Evolutionary conservation across 2,329 filamentous ascomycete species (phyloP).

Genomic region (Rugonectria rugulosa): DNA sequence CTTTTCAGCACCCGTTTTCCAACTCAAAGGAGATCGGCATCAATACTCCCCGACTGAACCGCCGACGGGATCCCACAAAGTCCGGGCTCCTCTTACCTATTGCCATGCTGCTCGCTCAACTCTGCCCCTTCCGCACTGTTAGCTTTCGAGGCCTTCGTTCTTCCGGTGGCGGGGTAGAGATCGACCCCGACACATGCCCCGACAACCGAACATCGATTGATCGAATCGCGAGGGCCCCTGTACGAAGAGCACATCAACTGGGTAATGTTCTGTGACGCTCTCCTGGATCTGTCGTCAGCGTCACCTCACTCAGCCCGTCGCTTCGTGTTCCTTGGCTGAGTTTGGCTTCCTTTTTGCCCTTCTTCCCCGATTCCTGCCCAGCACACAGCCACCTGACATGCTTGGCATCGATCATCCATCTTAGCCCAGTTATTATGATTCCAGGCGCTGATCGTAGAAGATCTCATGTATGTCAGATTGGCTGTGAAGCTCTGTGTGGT

Average conservation of each 20-base stretch:
- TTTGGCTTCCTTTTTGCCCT: slow-evolving; percentile 2
- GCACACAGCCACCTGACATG: slow-evolving; percentile 11
- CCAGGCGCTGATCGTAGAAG: slow-evolving; percentile 5
- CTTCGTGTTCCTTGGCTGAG: slow-evolving; percentile 6
- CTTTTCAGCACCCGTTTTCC: not conserved
- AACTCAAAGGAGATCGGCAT: slow-evolving; percentile 7
- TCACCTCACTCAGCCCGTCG: slow-evolving; percentile 15
- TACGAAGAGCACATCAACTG: not conserved
- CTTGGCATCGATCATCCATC: slow-evolving; percentile 8
- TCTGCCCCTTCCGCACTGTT: slow-evolving; percentile 10
- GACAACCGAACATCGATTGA: not conserved
- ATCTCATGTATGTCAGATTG: not conserved
- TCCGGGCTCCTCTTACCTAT: slow-evolving; percentile 4
- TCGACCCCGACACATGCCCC: slow-evolving; percentile 14
- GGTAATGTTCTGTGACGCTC: slow-evolving; percentile 1
- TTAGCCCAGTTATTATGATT: not conserved
- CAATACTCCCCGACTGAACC: not conserved
- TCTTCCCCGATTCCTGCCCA: slow-evolving; percentile 2
- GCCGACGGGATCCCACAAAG: slow-evolving; percentile 3
- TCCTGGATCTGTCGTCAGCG: slow-evolving; percentile 20
- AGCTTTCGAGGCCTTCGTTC: not conserved
- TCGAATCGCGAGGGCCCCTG: not conserved
- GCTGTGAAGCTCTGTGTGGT: not conserved
- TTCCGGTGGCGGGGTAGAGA: slow-evolving; percentile 16
- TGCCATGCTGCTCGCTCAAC: slow-evolving; percentile 14